phyloP scores from a whole-genome alignment of 257 asterid species.

The Jaltomata sinuosa region DNA sequence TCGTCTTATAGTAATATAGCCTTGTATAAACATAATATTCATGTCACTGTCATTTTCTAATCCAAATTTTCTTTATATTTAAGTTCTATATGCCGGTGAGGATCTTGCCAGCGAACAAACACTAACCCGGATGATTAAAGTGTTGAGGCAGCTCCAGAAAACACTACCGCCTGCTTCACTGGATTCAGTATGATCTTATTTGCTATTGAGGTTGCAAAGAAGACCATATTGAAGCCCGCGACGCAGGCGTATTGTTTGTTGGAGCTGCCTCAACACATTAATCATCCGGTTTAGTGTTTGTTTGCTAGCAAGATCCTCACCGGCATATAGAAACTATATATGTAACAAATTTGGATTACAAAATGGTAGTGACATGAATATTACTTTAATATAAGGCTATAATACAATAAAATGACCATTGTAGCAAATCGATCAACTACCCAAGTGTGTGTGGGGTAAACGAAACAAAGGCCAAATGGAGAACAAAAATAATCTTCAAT shows the following conservation, averaged over 20 bases:
- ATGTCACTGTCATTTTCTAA: not conserved
- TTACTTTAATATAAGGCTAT: too few species aligned
- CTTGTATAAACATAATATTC: not conserved
- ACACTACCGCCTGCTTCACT: slow-evolving; percentile 64
- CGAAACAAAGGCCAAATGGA: too few species aligned
- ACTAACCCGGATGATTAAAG: slow-evolving; percentile 55
- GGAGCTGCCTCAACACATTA: too few species aligned
- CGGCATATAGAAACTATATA: not conserved
- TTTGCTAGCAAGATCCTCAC: too few species aligned
- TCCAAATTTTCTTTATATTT: not conserved
- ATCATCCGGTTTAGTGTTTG: too few species aligned
- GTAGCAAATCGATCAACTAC: not conserved
- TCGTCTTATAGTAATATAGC: not conserved
- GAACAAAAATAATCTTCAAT: too few species aligned
- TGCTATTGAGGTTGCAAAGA: slow-evolving; percentile 58
- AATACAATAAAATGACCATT: too few species aligned
- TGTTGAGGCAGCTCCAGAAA: slow-evolving; percentile 74
- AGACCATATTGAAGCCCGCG: slow-evolving; percentile 34
- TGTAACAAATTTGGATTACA: too few species aligned
- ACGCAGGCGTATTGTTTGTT: slow-evolving; percentile 22
- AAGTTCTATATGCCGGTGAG: slow-evolving; percentile 74
- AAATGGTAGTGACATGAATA: too few species aligned
- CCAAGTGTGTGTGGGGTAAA: too few species aligned
- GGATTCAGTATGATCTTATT: slow-evolving; percentile 54
- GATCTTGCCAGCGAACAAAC: slow-evolving; percentile 83